These are phyloP conservation scores for Geoglossum cookeanum DNA, from an alignment of 2,329 filamentous ascomycete genomes.

Conservation along the genomic window DNA sequence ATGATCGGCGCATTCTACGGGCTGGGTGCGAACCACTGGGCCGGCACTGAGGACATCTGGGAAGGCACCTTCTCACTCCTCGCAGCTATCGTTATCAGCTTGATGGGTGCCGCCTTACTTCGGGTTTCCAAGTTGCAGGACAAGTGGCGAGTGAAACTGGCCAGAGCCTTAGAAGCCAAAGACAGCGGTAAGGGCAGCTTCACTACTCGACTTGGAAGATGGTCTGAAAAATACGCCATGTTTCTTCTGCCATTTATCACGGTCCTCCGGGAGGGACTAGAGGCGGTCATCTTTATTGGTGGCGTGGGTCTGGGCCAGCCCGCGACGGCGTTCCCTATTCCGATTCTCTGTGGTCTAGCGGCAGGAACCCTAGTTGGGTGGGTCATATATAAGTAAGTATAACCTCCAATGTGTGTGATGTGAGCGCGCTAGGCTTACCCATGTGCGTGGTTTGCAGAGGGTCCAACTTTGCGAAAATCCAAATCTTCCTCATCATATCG, in stretches of 20 bases:
- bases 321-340: constrained; percentile 56
- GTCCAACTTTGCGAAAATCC: constrained; percentile 45
- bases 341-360: constrained; percentile 51
- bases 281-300: constrained; percentile 71
- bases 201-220: constrained; percentile 33
- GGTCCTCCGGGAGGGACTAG: constrained; percentile 68
- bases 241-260: constrained; percentile 75
- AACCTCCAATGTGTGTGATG: not conserved
- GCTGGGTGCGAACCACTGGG: constrained; percentile 47
- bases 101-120: constrained; percentile 64
- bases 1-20: constrained; percentile 59
- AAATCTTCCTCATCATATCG: constrained; percentile 62
- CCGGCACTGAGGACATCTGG: constrained; percentile 53
- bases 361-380: constrained; percentile 51
- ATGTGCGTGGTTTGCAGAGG: constrained; percentile 21
- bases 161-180: constrained; percentile 43
- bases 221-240: constrained; percentile 64
- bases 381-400: constrained; percentile 54
- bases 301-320: constrained; percentile 63
- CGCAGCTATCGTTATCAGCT: constrained; percentile 59
- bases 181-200: constrained; percentile 21
- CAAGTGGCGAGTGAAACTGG: constrained; percentile 74
- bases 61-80: constrained; percentile 62
- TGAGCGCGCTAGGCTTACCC: constrained; percentile 7
- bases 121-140: constrained; percentile 67